Evolutionary conservation across 331 rosid genomes (phyloP).

Genomic region (Spiraea crenata): DNA sequence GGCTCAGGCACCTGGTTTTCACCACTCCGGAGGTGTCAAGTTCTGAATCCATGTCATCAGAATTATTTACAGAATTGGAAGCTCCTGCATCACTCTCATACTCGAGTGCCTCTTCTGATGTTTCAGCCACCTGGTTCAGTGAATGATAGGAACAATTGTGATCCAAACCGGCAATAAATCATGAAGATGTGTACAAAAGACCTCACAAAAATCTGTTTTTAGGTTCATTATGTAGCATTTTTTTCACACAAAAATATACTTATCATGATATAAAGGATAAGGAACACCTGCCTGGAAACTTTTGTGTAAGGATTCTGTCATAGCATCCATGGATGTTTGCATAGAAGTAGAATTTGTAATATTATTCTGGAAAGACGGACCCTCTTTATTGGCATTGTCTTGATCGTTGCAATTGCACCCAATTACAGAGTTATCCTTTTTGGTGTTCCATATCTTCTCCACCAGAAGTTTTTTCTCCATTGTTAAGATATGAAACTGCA

Average conservation of each 20-base stretch:
- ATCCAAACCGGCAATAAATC: conserved; percentile 1
- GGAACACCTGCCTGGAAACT: conserved; percentile 76
- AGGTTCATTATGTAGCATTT: conserved; percentile 8
- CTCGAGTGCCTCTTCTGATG: conserved; percentile 32
- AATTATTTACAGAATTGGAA: conserved; percentile 32
- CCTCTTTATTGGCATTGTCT: conserved; percentile 40
- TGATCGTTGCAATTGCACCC: conserved; percentile 34
- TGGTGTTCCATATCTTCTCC: conserved; percentile 39
- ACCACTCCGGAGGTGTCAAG: conserved; percentile 2
- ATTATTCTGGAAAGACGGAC: conserved; percentile 39
- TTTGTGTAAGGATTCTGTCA: conserved; percentile 33
- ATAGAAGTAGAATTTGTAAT: conserved; percentile 40
- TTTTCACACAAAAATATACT: conserved; percentile 1
- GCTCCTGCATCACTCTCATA: conserved; percentile 23
- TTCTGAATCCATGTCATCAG: conserved; percentile 15
- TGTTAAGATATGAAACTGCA: conserved; percentile 58
- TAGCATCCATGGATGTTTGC: conserved; percentile 43
- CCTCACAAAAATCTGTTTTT: conserved; percentile 4
- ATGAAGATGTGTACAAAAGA: conserved; percentile 9
- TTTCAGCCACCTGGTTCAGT: conserved; percentile 54
- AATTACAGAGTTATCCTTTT: conserved; percentile 17
- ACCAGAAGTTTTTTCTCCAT: conserved; percentile 53
- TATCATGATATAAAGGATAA: conserved; percentile 10
- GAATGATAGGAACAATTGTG: conserved; percentile 5
- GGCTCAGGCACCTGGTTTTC: conserved; percentile 32